These are phyloP conservation scores for Pinus taeda DNA, from an alignment of 75 land plant genomes.

Conservation along the genomic window DNA sequence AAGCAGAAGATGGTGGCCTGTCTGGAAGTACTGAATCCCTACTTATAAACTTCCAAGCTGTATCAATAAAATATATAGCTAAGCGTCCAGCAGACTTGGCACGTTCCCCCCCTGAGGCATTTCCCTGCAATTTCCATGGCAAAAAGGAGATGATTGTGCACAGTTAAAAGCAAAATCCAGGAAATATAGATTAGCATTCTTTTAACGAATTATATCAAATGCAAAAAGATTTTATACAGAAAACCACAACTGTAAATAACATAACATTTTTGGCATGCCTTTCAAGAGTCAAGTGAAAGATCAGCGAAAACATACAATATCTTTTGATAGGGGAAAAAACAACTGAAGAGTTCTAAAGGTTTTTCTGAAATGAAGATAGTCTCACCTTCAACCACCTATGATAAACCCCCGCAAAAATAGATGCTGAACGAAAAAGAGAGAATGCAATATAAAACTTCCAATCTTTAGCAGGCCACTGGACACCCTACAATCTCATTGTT, in stretches of 20 bases:
- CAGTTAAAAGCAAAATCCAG: background rate
- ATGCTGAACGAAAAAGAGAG: constrained; percentile 81
- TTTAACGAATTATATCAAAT: background rate
- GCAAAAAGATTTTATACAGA: background rate
- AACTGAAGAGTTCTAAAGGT: background rate
- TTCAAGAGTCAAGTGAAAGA: background rate
- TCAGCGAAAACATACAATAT: background rate
- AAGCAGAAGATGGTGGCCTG: constrained; percentile 35
- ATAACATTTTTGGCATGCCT: background rate
- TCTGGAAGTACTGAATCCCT: constrained; percentile 57
- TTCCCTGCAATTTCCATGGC: constrained; percentile 55
- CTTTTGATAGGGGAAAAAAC: background rate
- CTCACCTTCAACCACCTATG: constrained; percentile 77
- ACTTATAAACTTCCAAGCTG: constrained; percentile 58
- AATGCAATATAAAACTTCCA: constrained; percentile 94
- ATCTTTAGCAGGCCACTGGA: constrained; percentile 72
- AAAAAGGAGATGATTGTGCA: background rate
- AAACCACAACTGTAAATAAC: background rate
- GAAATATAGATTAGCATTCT: background rate
- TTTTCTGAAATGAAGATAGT: background rate
- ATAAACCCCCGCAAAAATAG: constrained; percentile 85
- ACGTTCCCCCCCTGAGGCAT: constrained; percentile 92
- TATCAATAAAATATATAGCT: constrained; percentile 47
- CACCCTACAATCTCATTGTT: constrained; percentile 44
- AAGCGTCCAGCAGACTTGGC: constrained; percentile 53